Evolutionary conservation across 441 rosid genomes (phyloP).

Genomic region (Kokia cookei): DNA sequence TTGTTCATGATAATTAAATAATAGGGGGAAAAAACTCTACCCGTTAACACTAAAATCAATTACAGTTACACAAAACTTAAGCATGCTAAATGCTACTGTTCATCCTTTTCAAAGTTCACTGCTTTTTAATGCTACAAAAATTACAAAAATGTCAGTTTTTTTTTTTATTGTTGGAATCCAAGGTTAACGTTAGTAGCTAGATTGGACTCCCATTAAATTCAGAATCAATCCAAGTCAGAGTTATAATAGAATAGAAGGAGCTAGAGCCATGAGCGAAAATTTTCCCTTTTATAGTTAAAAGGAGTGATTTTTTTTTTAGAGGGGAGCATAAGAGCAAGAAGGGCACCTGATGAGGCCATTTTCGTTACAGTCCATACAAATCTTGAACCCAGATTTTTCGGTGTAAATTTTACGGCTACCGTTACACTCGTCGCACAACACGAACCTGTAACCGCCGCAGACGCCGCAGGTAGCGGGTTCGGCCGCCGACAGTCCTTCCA

Average conservation of each 20-base stretch:
- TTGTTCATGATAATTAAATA: no score
- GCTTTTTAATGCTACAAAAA: not conserved
- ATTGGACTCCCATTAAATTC: no score
- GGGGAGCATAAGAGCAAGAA: slow-evolving; percentile 43
- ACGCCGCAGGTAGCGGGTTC: slow-evolving; percentile 31
- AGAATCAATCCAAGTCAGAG: no score
- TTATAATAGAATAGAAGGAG: no score
- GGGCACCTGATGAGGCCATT: slow-evolving; percentile 65
- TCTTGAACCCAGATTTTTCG: slow-evolving; percentile 44
- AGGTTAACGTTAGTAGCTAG: no score
- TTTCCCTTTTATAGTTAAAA: not conserved
- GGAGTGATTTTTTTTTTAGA: not conserved
- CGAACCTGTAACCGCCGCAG: slow-evolving; percentile 48
- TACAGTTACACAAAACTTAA: not conserved
- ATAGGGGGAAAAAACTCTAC: not conserved
- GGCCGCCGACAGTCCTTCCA: slow-evolving; percentile 33
- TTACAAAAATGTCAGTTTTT: no score
- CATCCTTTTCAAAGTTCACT: not conserved
- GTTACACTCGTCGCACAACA: slow-evolving; percentile 43
- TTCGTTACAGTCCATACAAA: slow-evolving; percentile 49
- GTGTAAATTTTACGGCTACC: slow-evolving; percentile 57
- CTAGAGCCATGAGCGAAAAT: not conserved
- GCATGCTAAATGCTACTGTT: not conserved
- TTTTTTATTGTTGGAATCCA: no score
- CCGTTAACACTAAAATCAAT: not conserved